Percentiles rank a stretch among this genome's conserved stretches.
Conservation (phyloP, 169 alveolate genomes). For the Eimeria praecox region DNA sequence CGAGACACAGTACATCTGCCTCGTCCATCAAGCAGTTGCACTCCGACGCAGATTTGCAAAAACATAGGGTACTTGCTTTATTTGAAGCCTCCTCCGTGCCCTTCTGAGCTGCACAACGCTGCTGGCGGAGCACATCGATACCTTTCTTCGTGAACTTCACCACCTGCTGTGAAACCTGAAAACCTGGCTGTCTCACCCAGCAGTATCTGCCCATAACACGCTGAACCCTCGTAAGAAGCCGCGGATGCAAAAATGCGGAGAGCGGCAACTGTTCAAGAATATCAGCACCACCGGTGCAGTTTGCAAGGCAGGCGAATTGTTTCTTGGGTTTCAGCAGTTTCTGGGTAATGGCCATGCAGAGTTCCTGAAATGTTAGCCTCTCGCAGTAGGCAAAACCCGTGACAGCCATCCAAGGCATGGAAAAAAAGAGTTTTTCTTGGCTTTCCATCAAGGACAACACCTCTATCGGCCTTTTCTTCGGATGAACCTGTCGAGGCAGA, state of each 20-base stretch:
- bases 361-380: constrained; percentile 4
- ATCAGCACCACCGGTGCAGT: neutral
- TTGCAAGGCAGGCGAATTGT: neutral
- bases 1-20: constrained; percentile 7
- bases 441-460: constrained; percentile 51
- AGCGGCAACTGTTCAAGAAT: constrained; percentile 33
- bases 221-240: constrained; percentile 55
- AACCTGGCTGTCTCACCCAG: constrained; percentile 75
- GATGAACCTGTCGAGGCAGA: neutral
- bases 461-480: neutral
- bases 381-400: constrained; percentile 51
- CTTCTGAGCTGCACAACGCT: neutral
- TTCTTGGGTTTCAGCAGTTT: neutral
- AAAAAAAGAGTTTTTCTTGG: constrained; percentile 49
- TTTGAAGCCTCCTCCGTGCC: neutral
- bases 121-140: constrained; percentile 8
- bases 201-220: constrained; percentile 76
- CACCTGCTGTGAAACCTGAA: constrained; percentile 59
- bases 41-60: constrained; percentile 12
- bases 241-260: constrained; percentile 62
- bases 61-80: neutral
- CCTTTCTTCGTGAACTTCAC: constrained; percentile 39
- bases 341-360: constrained; percentile 9
- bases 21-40: constrained; percentile 58
- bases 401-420: constrained; percentile 67